phyloP scores from a whole-genome alignment of 2,329 filamentous ascomycete species.

The Cladosporium sp. region DNA sequence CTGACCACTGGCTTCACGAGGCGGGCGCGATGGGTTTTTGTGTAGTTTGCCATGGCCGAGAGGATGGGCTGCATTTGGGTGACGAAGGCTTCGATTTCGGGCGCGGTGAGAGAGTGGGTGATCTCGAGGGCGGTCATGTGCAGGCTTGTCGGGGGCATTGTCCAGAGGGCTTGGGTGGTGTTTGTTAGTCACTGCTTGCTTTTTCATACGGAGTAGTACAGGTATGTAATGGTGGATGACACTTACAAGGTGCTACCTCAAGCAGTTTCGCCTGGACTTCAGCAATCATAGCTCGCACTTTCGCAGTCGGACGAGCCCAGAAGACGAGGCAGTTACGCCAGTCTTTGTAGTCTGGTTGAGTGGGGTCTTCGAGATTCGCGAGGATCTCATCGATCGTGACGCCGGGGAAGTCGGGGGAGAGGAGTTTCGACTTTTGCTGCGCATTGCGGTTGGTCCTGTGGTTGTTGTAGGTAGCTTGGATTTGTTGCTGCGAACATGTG shows the following conservation, averaged over 20 bases:
- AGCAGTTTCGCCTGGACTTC: constrained; percentile 67
- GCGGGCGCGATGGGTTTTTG: constrained; percentile 66
- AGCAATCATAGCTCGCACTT: constrained; percentile 66
- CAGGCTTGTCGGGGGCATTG: constrained; percentile 75
- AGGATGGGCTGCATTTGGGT: constrained; percentile 49
- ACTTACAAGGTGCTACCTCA: constrained; percentile 68
- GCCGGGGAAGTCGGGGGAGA: constrained; percentile 66
- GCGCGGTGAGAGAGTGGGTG: constrained; percentile 71
- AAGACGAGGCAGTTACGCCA: constrained; percentile 80
- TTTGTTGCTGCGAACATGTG: constrained; percentile 52
- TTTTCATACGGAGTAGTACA: background rate
- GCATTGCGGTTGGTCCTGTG: constrained; percentile 75
- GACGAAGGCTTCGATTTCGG: constrained; percentile 33
- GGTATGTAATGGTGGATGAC: background rate
- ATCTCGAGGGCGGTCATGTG: constrained; percentile 87
- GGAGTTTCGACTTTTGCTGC: constrained; percentile 73
- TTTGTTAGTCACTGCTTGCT: background rate
- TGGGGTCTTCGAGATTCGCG: constrained; percentile 64
- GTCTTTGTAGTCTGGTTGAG: constrained; percentile 69
- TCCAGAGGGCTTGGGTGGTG: constrained; percentile 66
- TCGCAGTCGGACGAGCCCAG: constrained; percentile 79
- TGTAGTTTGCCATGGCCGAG: constrained; percentile 64
- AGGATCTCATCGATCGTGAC: constrained; percentile 77
- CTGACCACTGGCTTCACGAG: constrained; percentile 81
- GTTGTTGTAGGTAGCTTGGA: constrained; percentile 69